These are phyloP conservation scores for Rhododendron simsii DNA, from an alignment of 148 eudicot genomes.

Conservation along the genomic window DNA sequence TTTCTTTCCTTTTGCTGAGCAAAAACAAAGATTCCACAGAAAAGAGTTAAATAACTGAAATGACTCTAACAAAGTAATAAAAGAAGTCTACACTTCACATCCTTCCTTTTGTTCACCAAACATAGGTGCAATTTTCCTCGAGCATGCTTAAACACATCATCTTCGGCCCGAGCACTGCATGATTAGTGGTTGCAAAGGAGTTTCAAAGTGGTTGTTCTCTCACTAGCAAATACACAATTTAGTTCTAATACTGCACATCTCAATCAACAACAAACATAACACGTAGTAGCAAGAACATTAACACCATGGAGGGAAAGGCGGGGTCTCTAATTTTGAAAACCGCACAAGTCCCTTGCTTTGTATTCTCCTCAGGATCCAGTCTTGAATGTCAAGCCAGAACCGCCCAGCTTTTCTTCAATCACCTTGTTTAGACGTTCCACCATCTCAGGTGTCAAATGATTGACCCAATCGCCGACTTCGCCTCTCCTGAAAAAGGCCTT, in stretches of 20 bases:
- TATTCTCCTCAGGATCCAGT: background rate
- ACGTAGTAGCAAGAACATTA: background rate
- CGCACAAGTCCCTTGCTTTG: background rate
- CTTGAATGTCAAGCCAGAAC: constrained; percentile 22
- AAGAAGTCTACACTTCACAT: too few relatives aligned
- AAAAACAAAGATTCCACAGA: too few relatives aligned
- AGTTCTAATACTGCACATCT: background rate
- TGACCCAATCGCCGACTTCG: constrained; percentile 37
- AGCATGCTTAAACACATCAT: too few relatives aligned
- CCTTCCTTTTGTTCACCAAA: too few relatives aligned
- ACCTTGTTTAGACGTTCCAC: constrained; percentile 29
- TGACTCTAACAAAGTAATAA: too few relatives aligned
- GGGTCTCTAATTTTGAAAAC: background rate
- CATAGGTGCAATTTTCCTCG: too few relatives aligned
- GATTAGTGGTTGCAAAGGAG: too few relatives aligned
- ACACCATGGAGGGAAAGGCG: background rate
- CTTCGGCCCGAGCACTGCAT: too few relatives aligned
- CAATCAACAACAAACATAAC: background rate
- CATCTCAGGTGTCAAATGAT: constrained; percentile 32
- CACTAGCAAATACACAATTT: too few relatives aligned
- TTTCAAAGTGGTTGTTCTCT: too few relatives aligned
- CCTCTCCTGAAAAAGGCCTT: constrained; percentile 48
- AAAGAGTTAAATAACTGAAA: too few relatives aligned
- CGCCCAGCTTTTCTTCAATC: constrained; percentile 44
- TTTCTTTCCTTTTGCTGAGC: too few relatives aligned